Conservation (phyloP, 2,329 filamentous ascomycete species). For the Neonectria coccinea region DNA sequence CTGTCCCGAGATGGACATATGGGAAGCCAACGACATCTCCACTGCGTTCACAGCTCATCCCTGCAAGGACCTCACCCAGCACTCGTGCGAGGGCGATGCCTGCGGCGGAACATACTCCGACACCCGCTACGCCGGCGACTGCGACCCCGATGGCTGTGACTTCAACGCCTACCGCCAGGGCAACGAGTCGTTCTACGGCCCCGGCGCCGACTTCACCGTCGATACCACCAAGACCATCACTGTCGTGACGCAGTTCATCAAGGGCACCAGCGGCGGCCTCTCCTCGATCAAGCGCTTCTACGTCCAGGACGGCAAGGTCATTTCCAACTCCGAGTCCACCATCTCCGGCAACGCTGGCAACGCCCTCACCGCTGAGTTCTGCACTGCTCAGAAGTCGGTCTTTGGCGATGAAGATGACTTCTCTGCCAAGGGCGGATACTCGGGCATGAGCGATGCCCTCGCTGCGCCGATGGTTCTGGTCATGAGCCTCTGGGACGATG, state of each 20-base stretch:
- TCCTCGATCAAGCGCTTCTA: conserved; percentile 73
- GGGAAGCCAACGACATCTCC: conserved; percentile 73
- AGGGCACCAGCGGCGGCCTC: conserved; percentile 61
- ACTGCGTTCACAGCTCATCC: conserved; percentile 73
- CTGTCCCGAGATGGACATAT: conserved; percentile 71
- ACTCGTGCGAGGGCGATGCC: conserved; percentile 60
- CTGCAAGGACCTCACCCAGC: conserved; percentile 63
- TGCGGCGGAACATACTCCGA: conserved; percentile 64
- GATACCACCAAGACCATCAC: conserved; percentile 70
- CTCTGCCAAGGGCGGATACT: conserved; percentile 66
- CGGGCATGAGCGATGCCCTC: conserved; percentile 62
- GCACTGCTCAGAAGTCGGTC: conserved; percentile 65
- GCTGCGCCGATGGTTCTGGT: conserved; percentile 58
- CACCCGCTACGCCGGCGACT: conserved; percentile 69
- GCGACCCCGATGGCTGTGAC: conserved; percentile 76
- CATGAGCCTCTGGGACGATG: conserved; percentile 70
- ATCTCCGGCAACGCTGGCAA: conserved; percentile 54
- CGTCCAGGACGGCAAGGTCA: conserved; percentile 69
- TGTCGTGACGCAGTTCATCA: conserved; percentile 73
- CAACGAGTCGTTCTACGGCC: conserved; percentile 71
- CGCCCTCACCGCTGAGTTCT: conserved; percentile 68
- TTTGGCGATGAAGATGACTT: conserved; percentile 69
- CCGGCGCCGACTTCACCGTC: conserved; percentile 62
- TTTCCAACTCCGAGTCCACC: conserved; percentile 62
- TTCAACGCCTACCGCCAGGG: conserved; percentile 77